Evolutionary conservation across 169 alveolate species (phyloP), one percentile per base, ranked within the genome.

Genomic region (Sarcocystis neurona): DNA sequence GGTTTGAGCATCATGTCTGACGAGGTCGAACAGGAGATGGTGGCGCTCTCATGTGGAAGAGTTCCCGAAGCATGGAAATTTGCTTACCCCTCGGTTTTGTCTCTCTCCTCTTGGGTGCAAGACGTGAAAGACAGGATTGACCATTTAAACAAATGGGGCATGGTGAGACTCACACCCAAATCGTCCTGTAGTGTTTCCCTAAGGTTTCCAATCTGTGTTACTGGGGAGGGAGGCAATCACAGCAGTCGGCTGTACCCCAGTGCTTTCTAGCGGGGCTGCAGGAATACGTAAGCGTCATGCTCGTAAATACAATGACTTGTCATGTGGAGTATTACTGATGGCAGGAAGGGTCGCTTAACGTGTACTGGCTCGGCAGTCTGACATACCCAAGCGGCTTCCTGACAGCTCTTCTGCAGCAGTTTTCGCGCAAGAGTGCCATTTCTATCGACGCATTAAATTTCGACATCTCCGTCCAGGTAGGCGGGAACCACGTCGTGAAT

Each of bases 321-420:
- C n/a, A n/a, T n/a, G n/a, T n/a, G n/a, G n/a, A n/a, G n/a, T n/a
- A n/a, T n/a, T n/a, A n/a, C n/a, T n/a, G n/a, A 18, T 53, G 32
- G 48, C 79, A 89, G 85, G 95, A 96, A 60, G 90, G 94, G 60
- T 91, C 95, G 56, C 99, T 98, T 6, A 92, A 92, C 79, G 95
- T 95, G 5, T 96, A 96, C 94, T 97, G 99, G 98, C 93, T 97
- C 82, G 97, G 98, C 1, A 98, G 98, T 43, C 94, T 97, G 75
- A 96, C 98, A 20, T 97, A 96, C 94, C 98, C 98, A 10, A 97
- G 98, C 48, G 98, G 98, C 68, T 96, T 97, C 94, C 95, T 98
- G 74, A 97, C 99, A 0, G 98, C 99, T 15, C 94, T 97, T 68
- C 93, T 96, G 34, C 96, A 97, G 91, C 94, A 94, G 89, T 94